Conservation (phyloP, 371 early-diverging fungal genomes). For the Rhizopus stolonifer region DNA sequence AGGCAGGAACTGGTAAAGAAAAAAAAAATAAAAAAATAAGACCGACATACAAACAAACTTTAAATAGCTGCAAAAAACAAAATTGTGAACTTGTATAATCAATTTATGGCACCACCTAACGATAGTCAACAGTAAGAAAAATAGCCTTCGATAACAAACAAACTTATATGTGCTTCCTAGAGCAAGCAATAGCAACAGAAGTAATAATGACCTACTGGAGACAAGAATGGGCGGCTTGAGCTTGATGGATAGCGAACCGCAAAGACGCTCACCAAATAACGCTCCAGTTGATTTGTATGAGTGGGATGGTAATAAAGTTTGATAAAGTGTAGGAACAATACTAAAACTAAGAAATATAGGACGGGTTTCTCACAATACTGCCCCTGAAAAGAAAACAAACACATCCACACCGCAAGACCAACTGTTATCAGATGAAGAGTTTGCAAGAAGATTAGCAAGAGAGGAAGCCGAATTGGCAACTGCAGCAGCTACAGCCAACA, state of each 20-base stretch:
- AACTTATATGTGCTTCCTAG: background rate
- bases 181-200: background rate
- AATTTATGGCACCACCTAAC: constrained; percentile 22
- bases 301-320: constrained; percentile 17
- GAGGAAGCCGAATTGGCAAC: constrained; percentile 14
- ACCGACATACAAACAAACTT: background rate
- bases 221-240: constrained; percentile 14
- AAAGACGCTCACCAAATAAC: background rate
- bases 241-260: constrained; percentile 10
- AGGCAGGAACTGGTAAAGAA: constrained; percentile 34
- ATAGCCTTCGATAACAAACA: background rate
- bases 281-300: constrained; percentile 22
- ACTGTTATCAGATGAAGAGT: constrained; percentile 31
- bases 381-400: constrained; percentile 1
- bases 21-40: background rate
- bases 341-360: background rate
- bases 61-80: constrained; percentile 41
- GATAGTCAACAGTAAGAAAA: background rate
- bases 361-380: background rate
- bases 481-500: background rate
- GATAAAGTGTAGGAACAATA: background rate
- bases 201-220: constrained; percentile 7
- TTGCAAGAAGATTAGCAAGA: constrained; percentile 33
- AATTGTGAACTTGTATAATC: constrained; percentile 34
- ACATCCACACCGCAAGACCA: constrained; percentile 29